phyloP scores from a whole-genome alignment of 106 monocot species.

The Allium cepa region DNA sequence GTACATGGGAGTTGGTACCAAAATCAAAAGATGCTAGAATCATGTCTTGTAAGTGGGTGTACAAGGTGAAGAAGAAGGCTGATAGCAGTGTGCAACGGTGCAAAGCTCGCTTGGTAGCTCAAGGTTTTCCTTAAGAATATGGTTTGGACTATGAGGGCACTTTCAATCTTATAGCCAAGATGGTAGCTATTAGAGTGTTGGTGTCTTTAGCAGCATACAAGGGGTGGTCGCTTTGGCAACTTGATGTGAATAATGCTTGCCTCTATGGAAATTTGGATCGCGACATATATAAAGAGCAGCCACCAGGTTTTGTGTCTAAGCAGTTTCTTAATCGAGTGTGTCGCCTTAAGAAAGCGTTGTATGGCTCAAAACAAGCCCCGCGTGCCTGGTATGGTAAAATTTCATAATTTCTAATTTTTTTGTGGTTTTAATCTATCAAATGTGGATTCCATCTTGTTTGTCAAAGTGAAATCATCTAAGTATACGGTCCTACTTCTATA shows the following conservation, averaged over 20 bases:
- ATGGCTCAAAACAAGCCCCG: no score
- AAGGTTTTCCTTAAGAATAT: not conserved
- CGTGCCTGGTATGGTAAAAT: no score
- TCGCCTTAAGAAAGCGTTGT: no score
- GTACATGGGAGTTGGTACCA: not conserved
- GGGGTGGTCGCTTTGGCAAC: not conserved
- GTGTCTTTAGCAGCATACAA: not conserved
- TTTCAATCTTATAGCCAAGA: not conserved
- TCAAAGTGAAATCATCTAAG: no score
- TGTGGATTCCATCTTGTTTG: no score
- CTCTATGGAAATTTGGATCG: not conserved
- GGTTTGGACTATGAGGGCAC: not conserved
- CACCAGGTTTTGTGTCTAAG: not conserved
- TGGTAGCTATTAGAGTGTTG: not conserved
- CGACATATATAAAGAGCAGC: not conserved
- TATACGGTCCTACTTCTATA: no score
- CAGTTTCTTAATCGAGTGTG: not conserved
- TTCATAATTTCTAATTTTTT: no score
- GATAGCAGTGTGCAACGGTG: not conserved
- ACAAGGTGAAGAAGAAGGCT: not conserved
- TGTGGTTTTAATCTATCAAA: no score
- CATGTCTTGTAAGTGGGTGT: not conserved
- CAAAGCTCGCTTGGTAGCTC: slow-evolving; percentile 1
- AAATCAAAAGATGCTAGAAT: not conserved
- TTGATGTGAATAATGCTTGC: no score